These are phyloP conservation scores for Meira miltonrushii DNA, from an alignment of 1,284 basidiomycete genomes.

Conservation along the genomic window DNA sequence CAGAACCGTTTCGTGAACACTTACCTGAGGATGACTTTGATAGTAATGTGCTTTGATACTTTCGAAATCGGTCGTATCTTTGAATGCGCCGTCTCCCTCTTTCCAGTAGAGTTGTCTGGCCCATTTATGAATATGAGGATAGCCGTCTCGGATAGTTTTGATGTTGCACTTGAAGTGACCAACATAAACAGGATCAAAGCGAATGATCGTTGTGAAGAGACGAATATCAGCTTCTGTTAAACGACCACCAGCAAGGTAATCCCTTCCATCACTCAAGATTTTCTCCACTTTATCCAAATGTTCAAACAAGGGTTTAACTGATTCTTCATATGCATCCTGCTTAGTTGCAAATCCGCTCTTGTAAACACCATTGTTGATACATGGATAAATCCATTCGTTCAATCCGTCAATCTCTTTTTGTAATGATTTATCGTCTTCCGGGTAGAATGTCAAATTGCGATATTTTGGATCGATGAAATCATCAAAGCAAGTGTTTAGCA, in stretches of 20 bases:
- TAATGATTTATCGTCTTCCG: conserved; percentile 56
- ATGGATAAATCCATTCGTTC: conserved; percentile 69
- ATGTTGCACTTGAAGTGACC: conserved; percentile 90
- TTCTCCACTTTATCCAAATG: conserved; percentile 75
- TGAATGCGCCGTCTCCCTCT: conserved; percentile 65
- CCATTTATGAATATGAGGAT: conserved; percentile 56
- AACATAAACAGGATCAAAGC: conserved; percentile 74
- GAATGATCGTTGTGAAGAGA: conserved; percentile 63
- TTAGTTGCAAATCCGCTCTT: conserved; percentile 79
- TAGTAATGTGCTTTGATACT: conserved; percentile 55
- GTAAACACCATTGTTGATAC: conserved; percentile 63
- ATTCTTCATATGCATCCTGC: conserved; percentile 74
- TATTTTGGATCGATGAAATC: conserved; percentile 38
- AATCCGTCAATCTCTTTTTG: conserved; percentile 75
- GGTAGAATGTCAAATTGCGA: conserved; percentile 59
- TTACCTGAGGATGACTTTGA: conserved; percentile 42
- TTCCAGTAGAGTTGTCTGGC: conserved; percentile 87
- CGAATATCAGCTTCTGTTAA: conserved; percentile 84
- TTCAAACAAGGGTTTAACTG: conserved; percentile 64
- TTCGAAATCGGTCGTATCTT: conserved; percentile 76
- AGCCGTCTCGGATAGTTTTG: conserved; percentile 35
- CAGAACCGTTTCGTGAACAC: background rate
- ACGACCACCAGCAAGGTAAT: conserved; percentile 72
- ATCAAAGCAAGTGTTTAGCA: conserved; percentile 64
- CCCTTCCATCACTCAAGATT: conserved; percentile 66